Base-by-base conservation (phyloP, 2,329 filamentous ascomycete genomes). In the Arthrocladium fulminans region DNA sequence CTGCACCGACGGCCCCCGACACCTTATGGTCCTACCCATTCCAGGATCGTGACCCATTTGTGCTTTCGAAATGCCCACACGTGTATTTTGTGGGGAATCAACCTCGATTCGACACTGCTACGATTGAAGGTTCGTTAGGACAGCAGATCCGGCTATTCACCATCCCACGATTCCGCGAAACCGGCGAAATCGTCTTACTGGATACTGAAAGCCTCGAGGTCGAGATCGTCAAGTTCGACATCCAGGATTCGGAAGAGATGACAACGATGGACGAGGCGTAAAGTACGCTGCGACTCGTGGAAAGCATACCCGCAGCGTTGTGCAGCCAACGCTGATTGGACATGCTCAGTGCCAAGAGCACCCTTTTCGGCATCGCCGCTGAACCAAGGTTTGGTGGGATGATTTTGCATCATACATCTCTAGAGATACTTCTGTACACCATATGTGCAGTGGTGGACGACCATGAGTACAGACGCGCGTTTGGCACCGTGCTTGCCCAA, bases 11-110 rank as follows among this genome's bases (percentile, higher is more conserved):
- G 0, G 92, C 92, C 1, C 92, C 94, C 0, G 94, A 98, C 66
- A 98, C 94, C 0, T 64, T 98, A 89, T 87, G 87, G 86, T 89
- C 86, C 61, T 98, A 97, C 62, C 92, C 92, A 0, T 98, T 95
- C 67, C 89, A 97, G 66, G 86, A 92, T 15, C 79, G 88, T 43
- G 94, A 98, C 61, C 88, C 87, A 0, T 94, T 97, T 61, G 84
- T 97, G 37, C 75, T 98, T 59, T 79, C 83, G 54, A 72, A 81
- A 15, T 94, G 87, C 54, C 92, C 92, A 2, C 90, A 98, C 61
- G 73, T 98, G 25, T 97, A 88, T 69, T 87, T 98, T 63, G 84
- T 86, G 1, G 89, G 89, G 13, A 88, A 85, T 58, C 88, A 95
- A 65, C 83, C 87, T 2, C 73, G 74, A 45, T 94, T 94, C 64